Conservation (phyloP, 2,329 filamentous ascomycete genomes). For the Grosmannia penicillata region DNA sequence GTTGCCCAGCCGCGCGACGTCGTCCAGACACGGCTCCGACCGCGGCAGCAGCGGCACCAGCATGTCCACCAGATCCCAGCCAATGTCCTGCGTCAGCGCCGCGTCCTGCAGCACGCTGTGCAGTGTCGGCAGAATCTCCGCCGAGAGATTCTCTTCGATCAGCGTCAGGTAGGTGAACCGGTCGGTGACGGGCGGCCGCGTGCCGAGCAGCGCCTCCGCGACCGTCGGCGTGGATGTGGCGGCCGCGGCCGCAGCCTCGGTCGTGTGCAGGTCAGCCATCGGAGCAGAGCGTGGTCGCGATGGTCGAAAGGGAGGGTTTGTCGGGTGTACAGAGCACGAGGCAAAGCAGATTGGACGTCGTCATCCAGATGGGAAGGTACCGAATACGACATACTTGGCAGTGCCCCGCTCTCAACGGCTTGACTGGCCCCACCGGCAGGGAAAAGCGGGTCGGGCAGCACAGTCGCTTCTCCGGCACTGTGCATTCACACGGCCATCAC, state of each 20-base stretch:
- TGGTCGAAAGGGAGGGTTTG: too few species aligned
- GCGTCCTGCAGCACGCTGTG: slow-evolving; percentile 45
- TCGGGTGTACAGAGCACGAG: too few species aligned
- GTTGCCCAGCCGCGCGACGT: slow-evolving; percentile 63
- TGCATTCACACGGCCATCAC: too few species aligned
- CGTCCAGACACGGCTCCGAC: slow-evolving; percentile 57
- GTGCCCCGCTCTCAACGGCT: too few species aligned
- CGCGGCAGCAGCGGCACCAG: slow-evolving; percentile 52
- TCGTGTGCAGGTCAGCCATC: slow-evolving; percentile 4
- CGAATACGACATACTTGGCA: too few species aligned
- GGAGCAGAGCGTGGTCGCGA: too few species aligned
- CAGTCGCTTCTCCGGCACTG: too few species aligned
- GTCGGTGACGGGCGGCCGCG: slow-evolving; percentile 41
- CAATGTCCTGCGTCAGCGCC: slow-evolving; percentile 60
- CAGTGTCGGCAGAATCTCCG: slow-evolving; percentile 51
- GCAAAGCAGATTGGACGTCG: too few species aligned
- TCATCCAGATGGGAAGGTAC: too few species aligned
- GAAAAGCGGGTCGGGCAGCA: too few species aligned
- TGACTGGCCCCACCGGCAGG: too few species aligned
- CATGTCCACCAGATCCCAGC: slow-evolving; percentile 71
- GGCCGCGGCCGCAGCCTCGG: neutral
- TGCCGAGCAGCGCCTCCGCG: slow-evolving; percentile 31
- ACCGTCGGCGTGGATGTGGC: slow-evolving; percentile 20
- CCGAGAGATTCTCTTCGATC: slow-evolving; percentile 56
- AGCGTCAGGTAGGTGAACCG: slow-evolving; percentile 66